phyloP scores from a whole-genome alignment of 1,284 basidiomycete species.

The Cutaneotrichosporon sp. region DNA sequence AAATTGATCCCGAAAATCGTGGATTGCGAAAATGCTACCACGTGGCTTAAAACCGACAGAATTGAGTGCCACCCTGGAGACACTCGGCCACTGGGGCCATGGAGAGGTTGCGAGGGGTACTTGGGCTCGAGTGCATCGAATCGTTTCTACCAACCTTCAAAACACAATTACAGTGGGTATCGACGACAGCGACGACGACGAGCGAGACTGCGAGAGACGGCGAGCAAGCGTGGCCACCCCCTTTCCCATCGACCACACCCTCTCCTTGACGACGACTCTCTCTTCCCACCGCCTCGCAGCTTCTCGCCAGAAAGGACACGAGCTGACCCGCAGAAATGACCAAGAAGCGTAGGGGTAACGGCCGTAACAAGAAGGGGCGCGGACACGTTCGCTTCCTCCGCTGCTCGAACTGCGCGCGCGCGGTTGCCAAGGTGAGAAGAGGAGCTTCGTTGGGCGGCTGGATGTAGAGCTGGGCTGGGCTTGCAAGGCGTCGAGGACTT shows the following conservation, averaged over 20 bases:
- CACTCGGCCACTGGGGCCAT: too few species aligned
- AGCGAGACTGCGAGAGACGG: neutral
- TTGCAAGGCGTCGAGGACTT: too few species aligned
- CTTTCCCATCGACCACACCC: neutral
- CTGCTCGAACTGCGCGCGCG: constrained; percentile 92
- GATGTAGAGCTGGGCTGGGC: too few species aligned
- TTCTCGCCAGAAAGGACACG: neutral
- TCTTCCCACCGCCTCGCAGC: neutral
- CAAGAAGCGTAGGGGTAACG: constrained; percentile 98
- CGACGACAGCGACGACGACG: constrained; percentile 1
- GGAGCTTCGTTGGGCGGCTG: too few species aligned
- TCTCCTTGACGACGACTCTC: neutral
- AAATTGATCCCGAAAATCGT: too few species aligned
- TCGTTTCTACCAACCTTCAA: neutral
- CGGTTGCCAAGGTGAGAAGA: constrained; percentile 61
- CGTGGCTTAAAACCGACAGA: too few species aligned
- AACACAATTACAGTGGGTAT: constrained; percentile 1
- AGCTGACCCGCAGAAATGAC: constrained; percentile 54
- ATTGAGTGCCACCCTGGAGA: too few species aligned
- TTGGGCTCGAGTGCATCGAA: too few species aligned
- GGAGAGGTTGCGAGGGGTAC: too few species aligned
- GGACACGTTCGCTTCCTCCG: constrained; percentile 91
- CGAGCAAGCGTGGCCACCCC: neutral
- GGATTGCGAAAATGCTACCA: too few species aligned
- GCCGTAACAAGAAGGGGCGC: constrained; percentile 97